Evolutionary conservation across 371 early-diverging fungal genomes (phyloP).

Genomic region (Umbelopsis sp.): DNA sequence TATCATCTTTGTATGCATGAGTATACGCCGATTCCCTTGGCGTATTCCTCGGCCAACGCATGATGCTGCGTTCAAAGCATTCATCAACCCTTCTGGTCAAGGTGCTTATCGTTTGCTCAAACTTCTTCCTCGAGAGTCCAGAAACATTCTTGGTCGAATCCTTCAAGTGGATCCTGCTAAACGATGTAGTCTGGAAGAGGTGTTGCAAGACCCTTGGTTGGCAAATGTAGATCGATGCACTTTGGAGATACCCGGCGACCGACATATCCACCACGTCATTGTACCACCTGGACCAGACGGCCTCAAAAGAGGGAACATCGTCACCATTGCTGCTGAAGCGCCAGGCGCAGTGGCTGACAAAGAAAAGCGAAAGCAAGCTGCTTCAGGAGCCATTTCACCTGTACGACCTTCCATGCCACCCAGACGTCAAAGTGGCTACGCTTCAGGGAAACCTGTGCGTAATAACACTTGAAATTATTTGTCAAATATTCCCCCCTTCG

Average conservation of each 20-base stretch:
- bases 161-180: constrained; percentile 55
- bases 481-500: not conserved
- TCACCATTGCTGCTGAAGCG: constrained; percentile 46
- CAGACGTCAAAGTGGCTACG: constrained; percentile 15
- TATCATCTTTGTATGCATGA: constrained; percentile 81
- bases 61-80: constrained; percentile 60
- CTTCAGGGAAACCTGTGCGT: constrained; percentile 5
- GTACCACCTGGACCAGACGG: constrained; percentile 21
- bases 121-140: constrained; percentile 51
- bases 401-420: not conserved
- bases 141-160: constrained; percentile 50
- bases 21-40: constrained; percentile 78
- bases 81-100: constrained; percentile 46
- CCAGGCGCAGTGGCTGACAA: constrained; percentile 52
- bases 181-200: constrained; percentile 47
- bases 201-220: constrained; percentile 56
- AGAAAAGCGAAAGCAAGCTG: constrained; percentile 30
- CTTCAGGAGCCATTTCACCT: constrained; percentile 4
- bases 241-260: constrained; percentile 37
- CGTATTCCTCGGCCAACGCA: constrained; percentile 58
- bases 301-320: constrained; percentile 39
- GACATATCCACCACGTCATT: constrained; percentile 56
- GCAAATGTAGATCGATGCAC: constrained; percentile 62
- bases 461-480: not conserved
- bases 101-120: constrained; percentile 49